Evolutionary conservation across 805 yeast genomes (phyloP), one percentile per base, ranked within the genome.

Genomic region (Lipomyces kockii): DNA sequence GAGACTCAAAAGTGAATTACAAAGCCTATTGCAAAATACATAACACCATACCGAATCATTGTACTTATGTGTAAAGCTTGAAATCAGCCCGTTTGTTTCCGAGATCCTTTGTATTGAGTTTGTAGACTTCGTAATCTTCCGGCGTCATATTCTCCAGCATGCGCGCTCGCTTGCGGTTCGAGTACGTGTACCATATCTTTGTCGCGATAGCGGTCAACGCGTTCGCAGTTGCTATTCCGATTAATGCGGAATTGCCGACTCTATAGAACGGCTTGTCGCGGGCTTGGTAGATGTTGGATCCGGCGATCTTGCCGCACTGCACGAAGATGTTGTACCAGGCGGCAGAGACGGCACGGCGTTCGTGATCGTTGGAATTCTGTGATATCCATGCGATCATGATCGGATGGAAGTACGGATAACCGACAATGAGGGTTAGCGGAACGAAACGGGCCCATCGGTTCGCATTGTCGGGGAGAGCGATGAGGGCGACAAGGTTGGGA

Each of bases 241-340:
- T 65, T 84, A 78, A 12, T 70, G 69, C 73, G 20, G 62, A 53
- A 69, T 89, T 87, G 58, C 92, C 94, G 29, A 82, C 76, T 54
- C 81, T 81, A 74, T 89, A 89, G 46, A 80, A 74, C 0, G 92
- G 93, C 57, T 79, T 79, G 74, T 89, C 93, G 52, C 81, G 82
- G 0, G 75, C 74, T 60, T 87, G 77, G 76, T 88, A 89, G 11
- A 89, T 82, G 73, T 88, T 85, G 11, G 87, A 79, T 2, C 86
- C 80, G 7, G 85, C 79, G 60, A 89, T 86, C 37, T 80, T 76
- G 1, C 87, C 89, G 0, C 85, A 79, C 74, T 89, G 92, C 0
- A 86, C 87, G 74, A 82, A 83, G 81, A 88, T 87, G 73, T 88
- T 89, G 73, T 85, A 87, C 61, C 89, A 69, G 0, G 92, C 87